A percentile compares a stretch with the other conserved stretches of the same genome.
Evolutionary conservation across 345 rosid species (phyloP).

Genomic region (Rhodomyrtus tomentosa): DNA sequence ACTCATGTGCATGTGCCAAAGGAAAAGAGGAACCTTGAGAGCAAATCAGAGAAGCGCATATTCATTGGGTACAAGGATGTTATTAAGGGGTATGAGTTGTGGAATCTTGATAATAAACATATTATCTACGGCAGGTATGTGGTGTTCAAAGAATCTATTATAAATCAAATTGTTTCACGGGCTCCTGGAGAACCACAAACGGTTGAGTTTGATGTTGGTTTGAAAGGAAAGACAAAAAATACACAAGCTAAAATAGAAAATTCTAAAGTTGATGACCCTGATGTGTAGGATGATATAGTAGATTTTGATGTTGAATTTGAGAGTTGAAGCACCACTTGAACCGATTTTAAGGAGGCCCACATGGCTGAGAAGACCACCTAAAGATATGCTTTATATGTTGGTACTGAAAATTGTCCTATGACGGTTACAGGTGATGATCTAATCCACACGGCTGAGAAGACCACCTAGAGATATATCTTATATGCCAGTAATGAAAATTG

Average conservation of each 20-base stretch:
- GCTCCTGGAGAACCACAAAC: background rate
- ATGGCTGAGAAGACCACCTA: too few species aligned
- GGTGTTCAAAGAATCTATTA: background rate
- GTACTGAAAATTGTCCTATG: too few species aligned
- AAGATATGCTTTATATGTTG: too few species aligned
- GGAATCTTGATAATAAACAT: background rate
- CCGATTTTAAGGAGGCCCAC: too few species aligned
- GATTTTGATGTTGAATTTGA: background rate
- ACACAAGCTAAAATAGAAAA: background rate
- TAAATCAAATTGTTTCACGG: background rate
- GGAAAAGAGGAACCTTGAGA: background rate
- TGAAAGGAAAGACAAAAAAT: background rate
- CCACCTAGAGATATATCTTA: too few species aligned
- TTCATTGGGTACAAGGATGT: background rate
- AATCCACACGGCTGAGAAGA: too few species aligned
- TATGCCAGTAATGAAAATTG: too few species aligned
- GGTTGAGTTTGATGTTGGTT: background rate
- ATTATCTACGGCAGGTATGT: background rate
- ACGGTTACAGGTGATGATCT: too few species aligned
- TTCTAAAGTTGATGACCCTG: background rate
- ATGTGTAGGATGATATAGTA: background rate
- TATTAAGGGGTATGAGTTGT: background rate
- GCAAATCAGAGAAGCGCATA: background rate
- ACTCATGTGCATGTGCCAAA: background rate
- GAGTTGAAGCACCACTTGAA: too few species aligned